Evolutionary conservation across 805 yeast genomes (phyloP), one percentile per base, ranked within the genome.

Genomic region (Starmerella apicola): DNA sequence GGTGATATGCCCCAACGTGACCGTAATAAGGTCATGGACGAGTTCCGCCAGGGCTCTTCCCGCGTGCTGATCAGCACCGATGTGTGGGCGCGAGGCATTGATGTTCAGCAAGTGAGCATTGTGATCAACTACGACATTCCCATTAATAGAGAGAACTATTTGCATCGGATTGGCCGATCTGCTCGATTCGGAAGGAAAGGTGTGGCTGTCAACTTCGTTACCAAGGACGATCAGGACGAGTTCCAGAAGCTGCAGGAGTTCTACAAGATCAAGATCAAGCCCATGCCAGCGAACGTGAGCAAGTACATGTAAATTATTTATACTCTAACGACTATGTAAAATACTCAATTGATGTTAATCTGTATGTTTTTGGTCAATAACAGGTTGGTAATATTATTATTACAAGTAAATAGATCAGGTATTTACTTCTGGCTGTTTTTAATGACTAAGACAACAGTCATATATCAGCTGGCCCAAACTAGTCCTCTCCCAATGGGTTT

Each of bases 141-240:
- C 41, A 63, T 74, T 49, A 85, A 91, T 71, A 77, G 79, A 60
- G 97, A 88, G 64, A 88, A 88, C 72, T 88, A 88, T 64, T 78
- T 88, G 58, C 98, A 88, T 70, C 76, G 98, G 66, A 88, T 88
- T 52, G 98, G 98, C 63, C 79, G 98, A 64, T 85, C 94, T 52
- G 98, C 97, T 50, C 78, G 98, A 61, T 88, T 88, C 69, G 98
- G 98, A 54, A 78, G 98, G 66, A 88, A 86, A 70, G 98, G 64
- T 42, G 94, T 81, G 56, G 96, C 98, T 43, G 83, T 88, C 63
- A 91, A 86, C 71, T 81, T 91, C 55, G 78, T 85, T 56, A 84
- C 96, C 42, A 70, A 68, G 51, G 78, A 78, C 37, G 97, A 91
- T 62, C 71, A 70, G 49, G 72, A 69, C 39, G 74, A 71, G 59